Conservation (phyloP, 2,329 filamentous ascomycete species). For the Thelonectria discophora region DNA sequence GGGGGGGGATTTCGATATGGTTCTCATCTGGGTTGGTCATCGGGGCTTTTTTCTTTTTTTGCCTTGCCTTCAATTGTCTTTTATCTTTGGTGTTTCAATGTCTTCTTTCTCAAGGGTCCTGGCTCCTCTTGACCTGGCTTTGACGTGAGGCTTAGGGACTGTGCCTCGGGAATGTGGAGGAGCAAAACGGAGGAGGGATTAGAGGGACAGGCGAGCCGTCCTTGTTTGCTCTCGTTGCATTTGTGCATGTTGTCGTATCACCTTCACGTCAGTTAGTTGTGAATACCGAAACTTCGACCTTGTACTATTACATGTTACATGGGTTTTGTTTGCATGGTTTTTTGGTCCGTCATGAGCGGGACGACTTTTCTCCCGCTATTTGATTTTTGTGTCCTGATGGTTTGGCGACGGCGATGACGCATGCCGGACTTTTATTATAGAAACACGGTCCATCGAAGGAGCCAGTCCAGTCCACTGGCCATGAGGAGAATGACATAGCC, state of each 20-base stretch:
- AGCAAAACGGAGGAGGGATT: background rate
- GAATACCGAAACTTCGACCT: constrained; percentile 18
- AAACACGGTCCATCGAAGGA: background rate
- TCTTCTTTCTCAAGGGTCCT: background rate
- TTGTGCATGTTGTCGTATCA: constrained; percentile 8
- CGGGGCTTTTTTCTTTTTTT: constrained; percentile 2
- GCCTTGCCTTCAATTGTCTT: background rate
- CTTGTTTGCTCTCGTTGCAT: background rate
- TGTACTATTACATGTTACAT: no score
- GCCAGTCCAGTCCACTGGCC: background rate
- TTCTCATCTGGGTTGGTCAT: constrained; percentile 22
- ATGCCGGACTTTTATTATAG: constrained; percentile 5
- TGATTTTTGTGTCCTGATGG: no score
- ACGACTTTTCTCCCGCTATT: background rate
- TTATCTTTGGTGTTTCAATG: no score
- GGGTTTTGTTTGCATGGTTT: no score
- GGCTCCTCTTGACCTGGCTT: background rate
- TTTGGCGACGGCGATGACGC: background rate
- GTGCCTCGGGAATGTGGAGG: constrained; percentile 17
- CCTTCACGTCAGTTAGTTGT: constrained; percentile 1
- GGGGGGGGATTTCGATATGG: constrained; percentile 16
- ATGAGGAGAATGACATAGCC: constrained; percentile 18
- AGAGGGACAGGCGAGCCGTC: constrained; percentile 1
- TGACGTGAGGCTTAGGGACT: constrained; percentile 7
- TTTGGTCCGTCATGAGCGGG: background rate